Base-by-base conservation (phyloP, 352 stramenopile genomes). In the Phytophthora foliorum region DNA sequence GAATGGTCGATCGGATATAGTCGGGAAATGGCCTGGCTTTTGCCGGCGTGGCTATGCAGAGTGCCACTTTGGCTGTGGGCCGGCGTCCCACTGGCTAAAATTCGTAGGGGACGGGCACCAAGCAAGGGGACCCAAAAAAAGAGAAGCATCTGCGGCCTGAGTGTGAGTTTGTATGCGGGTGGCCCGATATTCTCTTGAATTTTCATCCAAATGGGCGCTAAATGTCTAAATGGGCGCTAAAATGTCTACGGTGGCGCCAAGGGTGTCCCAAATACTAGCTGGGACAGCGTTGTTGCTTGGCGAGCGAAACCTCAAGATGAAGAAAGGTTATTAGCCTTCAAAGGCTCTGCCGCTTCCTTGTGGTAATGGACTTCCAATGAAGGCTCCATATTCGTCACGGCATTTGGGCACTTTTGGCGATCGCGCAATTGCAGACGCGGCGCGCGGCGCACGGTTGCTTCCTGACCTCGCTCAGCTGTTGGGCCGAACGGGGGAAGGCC, bases 391-490 rank as follows among this genome's bases (percentile, higher is more conserved):
- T 34, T 34, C 29, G 29, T 6, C 29, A 42, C 11, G 13, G 13
- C 6, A 49, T 27, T 51, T 66, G 14, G 21, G 46, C 27, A 4
- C 36, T 58, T 58, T 31, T 41, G 25, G 36, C n/a, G n/a, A 44
- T 19, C n/a, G 27, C 27, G 29, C 8, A 52, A 34, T 51, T 51
- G 44, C 27, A 52, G 21, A 54, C 46, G 46, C 46, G 46, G 25
- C 46, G 17, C 11, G 36, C 36, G 8, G 34, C 34, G 34, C 34
- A 31, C 27, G 34, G 17, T 39, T 25, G 29, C 21, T 25, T 49
- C 21, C 50, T n/a, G 38, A 7, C n/a, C 21, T 42, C n/a, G 46
- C 57, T 66, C 57, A 58, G 57, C 45, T 66, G 57, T 61, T 60
- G 42, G 48, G 39, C 29, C 60, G 31, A 32, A 44, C 6, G 22